These are phyloP conservation scores for Cyberlindnera saturnus DNA, from an alignment of 805 yeast genomes.

Conservation along the genomic window DNA sequence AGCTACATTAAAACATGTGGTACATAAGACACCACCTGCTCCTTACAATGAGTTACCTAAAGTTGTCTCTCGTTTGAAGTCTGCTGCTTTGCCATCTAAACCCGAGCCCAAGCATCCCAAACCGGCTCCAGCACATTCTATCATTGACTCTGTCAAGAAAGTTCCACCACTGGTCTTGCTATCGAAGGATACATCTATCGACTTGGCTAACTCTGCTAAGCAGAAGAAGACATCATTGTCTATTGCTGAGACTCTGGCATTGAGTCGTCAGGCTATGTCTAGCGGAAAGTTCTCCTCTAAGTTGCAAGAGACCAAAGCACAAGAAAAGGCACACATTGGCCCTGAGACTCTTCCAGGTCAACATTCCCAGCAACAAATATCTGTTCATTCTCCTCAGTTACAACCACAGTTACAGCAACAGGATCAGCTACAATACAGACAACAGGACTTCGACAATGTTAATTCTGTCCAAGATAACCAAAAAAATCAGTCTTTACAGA, in stretches of 20 bases:
- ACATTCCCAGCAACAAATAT: conserved; percentile 1
- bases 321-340: neutral
- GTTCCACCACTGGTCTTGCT: conserved; percentile 17
- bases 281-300: conserved; percentile 25
- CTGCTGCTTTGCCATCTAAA: conserved; percentile 1
- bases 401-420: conserved; percentile 1
- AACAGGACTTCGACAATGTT: neutral
- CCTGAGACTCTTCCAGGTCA: neutral
- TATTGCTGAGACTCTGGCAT: conserved; percentile 55
- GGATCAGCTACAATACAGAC: neutral
- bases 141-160: conserved; percentile 18
- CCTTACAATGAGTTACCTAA: neutral
- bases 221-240: conserved; percentile 33
- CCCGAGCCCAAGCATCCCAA: conserved; percentile 14
- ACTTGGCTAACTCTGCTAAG: conserved; percentile 18
- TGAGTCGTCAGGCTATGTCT: conserved; percentile 42
- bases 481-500: too few species aligned
- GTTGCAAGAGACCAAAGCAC: conserved; percentile 13
- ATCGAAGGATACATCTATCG: conserved; percentile 23
- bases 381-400: neutral
- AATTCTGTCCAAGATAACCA: neutral
- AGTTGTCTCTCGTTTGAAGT: neutral
- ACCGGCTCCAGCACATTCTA: conserved; percentile 18
- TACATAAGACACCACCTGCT: neutral
- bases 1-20: neutral